Evolutionary conservation across 2,329 filamentous ascomycete species (phyloP).

Genomic region (Claviceps fusiformis): DNA sequence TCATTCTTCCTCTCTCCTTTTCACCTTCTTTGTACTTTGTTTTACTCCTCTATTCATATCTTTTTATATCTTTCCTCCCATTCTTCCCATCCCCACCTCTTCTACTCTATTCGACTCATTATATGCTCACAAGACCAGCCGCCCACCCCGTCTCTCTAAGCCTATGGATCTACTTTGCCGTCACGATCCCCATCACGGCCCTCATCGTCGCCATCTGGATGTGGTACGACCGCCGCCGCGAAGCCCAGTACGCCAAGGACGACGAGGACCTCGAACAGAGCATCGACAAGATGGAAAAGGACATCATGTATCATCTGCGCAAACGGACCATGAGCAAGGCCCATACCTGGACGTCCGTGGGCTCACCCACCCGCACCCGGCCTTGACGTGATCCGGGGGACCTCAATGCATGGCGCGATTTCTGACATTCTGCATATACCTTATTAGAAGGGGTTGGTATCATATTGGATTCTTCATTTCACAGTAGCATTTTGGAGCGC

Average conservation of each 20-base stretch:
- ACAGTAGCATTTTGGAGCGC: too few relatives aligned
- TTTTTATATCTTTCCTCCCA: too few relatives aligned
- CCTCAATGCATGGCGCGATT: too few relatives aligned
- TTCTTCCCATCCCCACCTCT: too few relatives aligned
- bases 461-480: too few relatives aligned
- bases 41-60: too few relatives aligned
- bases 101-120: neutral
- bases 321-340: constrained; percentile 43
- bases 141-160: constrained; percentile 31
- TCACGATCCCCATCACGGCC: constrained; percentile 44
- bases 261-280: constrained; percentile 39
- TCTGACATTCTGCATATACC: too few relatives aligned
- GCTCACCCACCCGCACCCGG: constrained; percentile 11
- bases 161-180: constrained; percentile 51
- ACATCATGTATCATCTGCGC: constrained; percentile 42
- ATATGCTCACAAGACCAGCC: constrained; percentile 7
- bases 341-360: constrained; percentile 36
- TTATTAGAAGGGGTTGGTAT: too few relatives aligned
- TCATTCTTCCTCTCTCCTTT: neutral
- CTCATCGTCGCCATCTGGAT: constrained; percentile 42
- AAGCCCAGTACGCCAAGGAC: constrained; percentile 33
- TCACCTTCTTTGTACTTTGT: too few relatives aligned
- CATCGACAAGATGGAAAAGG: constrained; percentile 41
- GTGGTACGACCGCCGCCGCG: constrained; percentile 36
- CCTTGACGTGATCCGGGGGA: neutral